Base-by-base conservation (phyloP, 2,329 filamentous ascomycete genomes). In the Cucurbitaria berberidis region DNA sequence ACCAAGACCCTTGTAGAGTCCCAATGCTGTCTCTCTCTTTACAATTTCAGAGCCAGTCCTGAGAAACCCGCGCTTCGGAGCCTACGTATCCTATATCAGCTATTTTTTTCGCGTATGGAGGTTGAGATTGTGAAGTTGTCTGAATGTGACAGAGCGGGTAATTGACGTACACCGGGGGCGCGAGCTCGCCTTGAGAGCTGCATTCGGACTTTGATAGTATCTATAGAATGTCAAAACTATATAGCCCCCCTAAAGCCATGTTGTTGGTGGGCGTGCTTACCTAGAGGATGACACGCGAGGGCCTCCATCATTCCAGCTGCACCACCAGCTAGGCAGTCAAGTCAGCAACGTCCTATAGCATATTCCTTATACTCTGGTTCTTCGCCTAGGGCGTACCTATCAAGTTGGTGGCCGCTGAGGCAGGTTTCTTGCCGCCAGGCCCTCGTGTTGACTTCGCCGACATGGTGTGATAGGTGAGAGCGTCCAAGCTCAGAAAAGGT, bases 271-370 rank as follows among this genome's bases (percentile, higher is more conserved):
- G 22, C 15, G 3, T 34, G 66, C 82, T 68, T 83, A 93, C 90
- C 90, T 53, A 98, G 84, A 58, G 95, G 95, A 82, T 99, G 95
- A 77, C 95, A 99, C 48, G 82, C 92, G 59, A 99, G 87, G 43
- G 95, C 95, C 80, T 99, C 95, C 93, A 98, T 98, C 93, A 98
- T 97, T 72, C 95, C 95, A 67, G 95, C 95, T 77, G 91, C 91
- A 74, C 95, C 95, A 74, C 95, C 95, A 75, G 95, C 95, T 96
- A 67, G 66, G 34, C 35, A n/a, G 42, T 15, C 21, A 46, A 39
- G 57, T 68, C 45, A 70, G 59, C 38, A 46, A 39, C 36, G 44
- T 51, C 32, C 48, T 34, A 39, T 29, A 22, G 21, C 34, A 21
- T 26, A 24, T 15, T 22, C 19, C 16, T 16, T 19, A 26, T 47